phyloP scores from a whole-genome alignment of 1,284 basidiomycete genomes.

The Papiliotrema nemorosa region DNA sequence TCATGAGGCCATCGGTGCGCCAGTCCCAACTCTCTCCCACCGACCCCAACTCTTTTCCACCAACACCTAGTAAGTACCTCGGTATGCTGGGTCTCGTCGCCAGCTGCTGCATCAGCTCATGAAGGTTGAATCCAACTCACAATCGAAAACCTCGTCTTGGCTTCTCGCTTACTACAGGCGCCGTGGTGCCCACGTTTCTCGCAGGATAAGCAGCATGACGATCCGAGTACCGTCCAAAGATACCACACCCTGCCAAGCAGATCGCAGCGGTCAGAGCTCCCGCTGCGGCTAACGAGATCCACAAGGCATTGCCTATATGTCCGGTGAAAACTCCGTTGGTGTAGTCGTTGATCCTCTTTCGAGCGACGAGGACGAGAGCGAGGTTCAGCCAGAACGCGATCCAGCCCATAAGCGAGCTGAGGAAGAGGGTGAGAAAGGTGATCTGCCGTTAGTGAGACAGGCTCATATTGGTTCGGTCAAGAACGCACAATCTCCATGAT shows the following conservation, averaged over 20 bases:
- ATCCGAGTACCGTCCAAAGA: conserved; percentile 34
- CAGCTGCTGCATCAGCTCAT: no score
- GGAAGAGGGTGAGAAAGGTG: conserved; percentile 28
- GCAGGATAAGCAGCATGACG: background rate
- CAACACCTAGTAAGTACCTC: no score
- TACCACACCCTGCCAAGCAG: conserved; percentile 35
- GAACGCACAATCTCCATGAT: conserved; percentile 31
- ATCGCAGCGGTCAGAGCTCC: conserved; percentile 33
- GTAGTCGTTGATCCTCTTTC: conserved; percentile 22
- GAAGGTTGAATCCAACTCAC: no score
- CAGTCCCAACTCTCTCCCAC: no score
- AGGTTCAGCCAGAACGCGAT: conserved; percentile 34
- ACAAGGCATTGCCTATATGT: conserved; percentile 37
- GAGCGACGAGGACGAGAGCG: conserved; percentile 31
- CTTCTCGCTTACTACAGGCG: no score
- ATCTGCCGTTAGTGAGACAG: conserved; percentile 12
- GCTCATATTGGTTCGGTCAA: background rate
- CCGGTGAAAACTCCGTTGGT: conserved; percentile 23
- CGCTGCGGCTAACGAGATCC: conserved; percentile 38
- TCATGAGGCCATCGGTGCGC: no score
- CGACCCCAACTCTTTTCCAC: no score
- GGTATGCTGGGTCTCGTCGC: no score
- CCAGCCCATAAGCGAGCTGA: conserved; percentile 25
- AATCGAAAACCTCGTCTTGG: no score
- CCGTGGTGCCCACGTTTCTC: no score